phyloP scores from a whole-genome alignment of 768 basidiomycete genomes.

The Naganishia friedmannii region DNA sequence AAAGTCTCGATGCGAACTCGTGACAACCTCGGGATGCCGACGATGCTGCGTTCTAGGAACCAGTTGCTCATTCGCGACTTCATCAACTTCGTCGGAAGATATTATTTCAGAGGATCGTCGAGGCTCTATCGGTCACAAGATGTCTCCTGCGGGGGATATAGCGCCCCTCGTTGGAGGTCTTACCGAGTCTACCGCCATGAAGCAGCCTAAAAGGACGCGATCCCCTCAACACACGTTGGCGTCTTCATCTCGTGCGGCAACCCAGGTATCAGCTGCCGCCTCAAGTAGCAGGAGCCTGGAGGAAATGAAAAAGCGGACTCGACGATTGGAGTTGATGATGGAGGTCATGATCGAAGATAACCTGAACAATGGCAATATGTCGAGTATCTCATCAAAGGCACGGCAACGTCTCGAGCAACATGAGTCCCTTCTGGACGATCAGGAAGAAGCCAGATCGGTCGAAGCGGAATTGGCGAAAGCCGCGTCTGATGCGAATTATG shows the following conservation, averaged over 20 bases:
- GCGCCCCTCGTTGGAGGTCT: not conserved
- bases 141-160: not conserved
- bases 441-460: not conserved
- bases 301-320: not conserved
- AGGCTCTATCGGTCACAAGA: not conserved
- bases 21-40: conserved; percentile 2
- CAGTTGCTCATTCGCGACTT: not conserved
- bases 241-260: not conserved
- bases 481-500: not conserved
- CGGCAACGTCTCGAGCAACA: conserved; percentile 1
- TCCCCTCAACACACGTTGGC: not conserved
- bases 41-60: conserved; percentile 16
- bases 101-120: not conserved
- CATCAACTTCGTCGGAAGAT: not conserved
- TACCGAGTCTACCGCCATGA: not conserved
- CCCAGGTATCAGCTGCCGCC: not conserved
- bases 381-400: not conserved
- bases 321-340: conserved; percentile 10
- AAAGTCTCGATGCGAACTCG: not conserved
- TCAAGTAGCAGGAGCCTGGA: not conserved
- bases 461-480: not conserved
- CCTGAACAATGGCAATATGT: not conserved
- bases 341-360: not conserved
- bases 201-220: not conserved
- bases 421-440: not conserved